Evolutionary conservation across 345 rosid genomes (phyloP).

Genomic region (Psidium friedrichsthalianum): DNA sequence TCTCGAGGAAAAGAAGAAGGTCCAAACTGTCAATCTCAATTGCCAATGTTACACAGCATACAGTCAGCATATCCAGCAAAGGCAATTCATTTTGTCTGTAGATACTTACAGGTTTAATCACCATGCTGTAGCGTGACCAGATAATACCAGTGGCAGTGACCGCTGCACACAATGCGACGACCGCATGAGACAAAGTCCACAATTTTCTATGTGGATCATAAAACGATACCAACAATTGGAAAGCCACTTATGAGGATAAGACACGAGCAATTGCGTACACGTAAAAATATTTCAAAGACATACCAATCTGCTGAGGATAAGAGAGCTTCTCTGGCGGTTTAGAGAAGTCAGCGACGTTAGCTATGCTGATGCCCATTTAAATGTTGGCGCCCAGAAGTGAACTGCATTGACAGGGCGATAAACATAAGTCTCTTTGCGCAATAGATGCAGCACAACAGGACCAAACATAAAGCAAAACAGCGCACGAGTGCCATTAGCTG

Average conservation of each 20-base stretch:
- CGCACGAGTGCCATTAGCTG: neutral
- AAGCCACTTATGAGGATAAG: neutral
- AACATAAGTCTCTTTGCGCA: neutral
- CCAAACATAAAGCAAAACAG: neutral
- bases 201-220: neutral
- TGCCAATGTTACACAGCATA: neutral
- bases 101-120: slow-evolving; percentile 68
- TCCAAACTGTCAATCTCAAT: neutral
- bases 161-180: slow-evolving; percentile 28
- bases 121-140: slow-evolving; percentile 81
- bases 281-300: neutral
- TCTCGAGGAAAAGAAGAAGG: neutral
- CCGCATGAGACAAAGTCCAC: slow-evolving; percentile 1
- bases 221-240: neutral
- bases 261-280: neutral
- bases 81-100: neutral
- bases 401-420: slow-evolving; percentile 24
- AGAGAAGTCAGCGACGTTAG: slow-evolving; percentile 72
- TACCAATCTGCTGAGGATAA: slow-evolving; percentile 83
- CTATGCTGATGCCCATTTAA: slow-evolving; percentile 90
- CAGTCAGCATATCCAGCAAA: neutral
- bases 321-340: slow-evolving; percentile 83
- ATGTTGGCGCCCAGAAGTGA: slow-evolving; percentile 95
- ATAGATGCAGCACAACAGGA: neutral
- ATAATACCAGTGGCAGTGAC: slow-evolving; percentile 64